A percentile compares a stretch with the other conserved stretches of the same genome.
These are phyloP conservation scores for Macrophomina phaseolina DNA, from an alignment of 2,329 filamentous ascomycete genomes.

Conservation along the genomic window DNA sequence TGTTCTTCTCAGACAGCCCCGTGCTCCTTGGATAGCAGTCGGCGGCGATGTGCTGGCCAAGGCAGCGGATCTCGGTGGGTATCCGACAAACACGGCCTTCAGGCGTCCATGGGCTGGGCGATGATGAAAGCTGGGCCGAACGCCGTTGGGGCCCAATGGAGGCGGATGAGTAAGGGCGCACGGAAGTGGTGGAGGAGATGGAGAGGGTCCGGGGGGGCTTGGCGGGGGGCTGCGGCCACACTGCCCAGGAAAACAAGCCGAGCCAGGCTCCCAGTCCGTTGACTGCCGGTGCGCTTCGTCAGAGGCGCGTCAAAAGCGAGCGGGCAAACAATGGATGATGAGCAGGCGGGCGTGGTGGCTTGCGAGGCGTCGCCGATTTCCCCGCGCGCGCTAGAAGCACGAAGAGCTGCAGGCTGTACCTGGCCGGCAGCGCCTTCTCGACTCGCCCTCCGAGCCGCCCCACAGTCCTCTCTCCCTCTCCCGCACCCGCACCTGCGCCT, in stretches of 20 bases:
- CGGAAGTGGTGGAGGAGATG: neutral
- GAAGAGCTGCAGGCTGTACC: no score
- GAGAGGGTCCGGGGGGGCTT: conserved; percentile 19
- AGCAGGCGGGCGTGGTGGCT: neutral
- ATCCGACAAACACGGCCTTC: neutral
- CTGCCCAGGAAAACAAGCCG: neutral
- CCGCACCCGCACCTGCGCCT: neutral
- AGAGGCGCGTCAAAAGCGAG: neutral
- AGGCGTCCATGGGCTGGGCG: neutral
- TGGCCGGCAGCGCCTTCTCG: neutral
- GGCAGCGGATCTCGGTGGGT: neutral
- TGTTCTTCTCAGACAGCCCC: neutral
- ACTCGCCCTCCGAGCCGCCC: conserved; percentile 3
- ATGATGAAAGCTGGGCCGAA: neutral
- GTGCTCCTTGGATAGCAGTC: neutral
- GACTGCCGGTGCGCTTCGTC: neutral
- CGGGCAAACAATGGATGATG: neutral
- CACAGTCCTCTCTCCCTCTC: neutral
- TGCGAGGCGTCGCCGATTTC: neutral
- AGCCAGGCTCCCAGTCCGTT: neutral
- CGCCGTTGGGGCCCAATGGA: neutral
- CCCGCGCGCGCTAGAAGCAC: neutral
- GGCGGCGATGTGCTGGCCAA: neutral
- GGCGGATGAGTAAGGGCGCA: neutral
- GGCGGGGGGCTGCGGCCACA: conserved; percentile 1